Evolutionary conservation across 371 early-diverging fungal genomes (phyloP).

Genomic region (Smittium culicis): DNA sequence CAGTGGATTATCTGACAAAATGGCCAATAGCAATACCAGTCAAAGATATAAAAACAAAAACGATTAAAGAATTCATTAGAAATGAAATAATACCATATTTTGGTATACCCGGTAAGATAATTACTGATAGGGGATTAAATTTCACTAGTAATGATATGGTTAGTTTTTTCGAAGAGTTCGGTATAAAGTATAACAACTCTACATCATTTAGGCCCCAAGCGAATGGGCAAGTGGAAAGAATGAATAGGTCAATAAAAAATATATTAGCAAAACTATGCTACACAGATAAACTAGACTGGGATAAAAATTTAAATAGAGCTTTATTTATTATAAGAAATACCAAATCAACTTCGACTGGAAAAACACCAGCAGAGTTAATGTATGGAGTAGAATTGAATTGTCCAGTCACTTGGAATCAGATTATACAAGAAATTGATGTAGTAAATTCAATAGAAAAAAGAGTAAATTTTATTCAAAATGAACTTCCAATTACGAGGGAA

Average conservation of each 20-base stretch:
- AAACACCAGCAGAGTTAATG: constrained; percentile 3
- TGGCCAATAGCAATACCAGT: constrained; percentile 12
- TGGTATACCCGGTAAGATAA: constrained; percentile 10
- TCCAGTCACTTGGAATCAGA: background rate
- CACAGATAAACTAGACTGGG: background rate
- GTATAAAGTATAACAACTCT: constrained; percentile 7
- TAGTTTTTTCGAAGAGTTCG: constrained; percentile 4
- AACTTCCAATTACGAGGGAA: background rate
- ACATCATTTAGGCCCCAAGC: constrained; percentile 10
- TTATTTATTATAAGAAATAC: background rate
- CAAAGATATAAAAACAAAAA: constrained; percentile 2
- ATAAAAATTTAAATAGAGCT: background rate
- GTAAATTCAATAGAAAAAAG: background rate
- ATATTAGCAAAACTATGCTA: background rate
- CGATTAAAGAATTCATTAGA: constrained; percentile 8
- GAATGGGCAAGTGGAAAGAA: constrained; percentile 12
- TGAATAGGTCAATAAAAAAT: constrained; percentile 9
- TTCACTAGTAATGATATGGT: constrained; percentile 7
- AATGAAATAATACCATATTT: constrained; percentile 6
- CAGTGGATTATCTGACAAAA: constrained; percentile 9
- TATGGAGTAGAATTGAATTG: constrained; percentile 4
- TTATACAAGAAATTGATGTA: background rate
- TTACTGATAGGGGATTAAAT: constrained; percentile 10
- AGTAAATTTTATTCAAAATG: background rate
- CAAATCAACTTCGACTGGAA: background rate